Conservation (phyloP, 805 yeast genomes). For the Ogataea angusta region DNA sequence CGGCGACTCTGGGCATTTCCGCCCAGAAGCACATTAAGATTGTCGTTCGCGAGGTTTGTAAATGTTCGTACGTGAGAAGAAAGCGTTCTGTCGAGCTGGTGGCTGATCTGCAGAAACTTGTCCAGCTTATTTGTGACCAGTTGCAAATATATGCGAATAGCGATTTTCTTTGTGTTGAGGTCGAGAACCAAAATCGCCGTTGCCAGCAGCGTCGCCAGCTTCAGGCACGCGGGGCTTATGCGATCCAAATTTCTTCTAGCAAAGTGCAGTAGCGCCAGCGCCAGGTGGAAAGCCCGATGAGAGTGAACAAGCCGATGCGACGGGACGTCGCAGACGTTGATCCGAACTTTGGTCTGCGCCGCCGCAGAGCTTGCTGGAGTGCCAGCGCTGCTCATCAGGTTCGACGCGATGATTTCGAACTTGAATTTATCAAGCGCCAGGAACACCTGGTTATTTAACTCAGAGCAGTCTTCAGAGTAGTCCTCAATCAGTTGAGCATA, state of each 20-base stretch:
- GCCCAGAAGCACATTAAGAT: constrained; percentile 6
- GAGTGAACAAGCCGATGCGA: constrained; percentile 24
- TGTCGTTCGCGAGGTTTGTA: constrained; percentile 10
- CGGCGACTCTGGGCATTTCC: constrained; percentile 3
- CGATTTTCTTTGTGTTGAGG: constrained; percentile 17
- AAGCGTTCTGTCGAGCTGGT: constrained; percentile 16
- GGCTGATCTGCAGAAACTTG: constrained; percentile 12
- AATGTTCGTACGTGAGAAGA: constrained; percentile 10
- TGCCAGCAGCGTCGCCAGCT: constrained; percentile 14
- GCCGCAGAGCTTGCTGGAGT: not conserved
- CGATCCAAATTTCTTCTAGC: constrained; percentile 7
- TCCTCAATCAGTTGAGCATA: constrained; percentile 7
- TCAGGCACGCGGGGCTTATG: constrained; percentile 3
- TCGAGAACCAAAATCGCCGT: constrained; percentile 17
- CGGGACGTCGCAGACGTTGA: constrained; percentile 16
- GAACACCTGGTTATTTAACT: not conserved
- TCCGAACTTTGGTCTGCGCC: not conserved
- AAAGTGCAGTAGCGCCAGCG: constrained; percentile 17
- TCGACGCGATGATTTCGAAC: constrained; percentile 27
- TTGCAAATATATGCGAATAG: constrained; percentile 19
- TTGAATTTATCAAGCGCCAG: constrained; percentile 25
- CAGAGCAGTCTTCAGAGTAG: constrained; percentile 1
- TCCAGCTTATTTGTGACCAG: constrained; percentile 17
- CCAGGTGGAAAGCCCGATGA: constrained; percentile 14
- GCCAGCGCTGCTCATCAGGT: constrained; percentile 17